These are phyloP conservation scores for Macrotyloma uniflorum DNA, from an alignment of 306 rosid species.

Conservation along the genomic window DNA sequence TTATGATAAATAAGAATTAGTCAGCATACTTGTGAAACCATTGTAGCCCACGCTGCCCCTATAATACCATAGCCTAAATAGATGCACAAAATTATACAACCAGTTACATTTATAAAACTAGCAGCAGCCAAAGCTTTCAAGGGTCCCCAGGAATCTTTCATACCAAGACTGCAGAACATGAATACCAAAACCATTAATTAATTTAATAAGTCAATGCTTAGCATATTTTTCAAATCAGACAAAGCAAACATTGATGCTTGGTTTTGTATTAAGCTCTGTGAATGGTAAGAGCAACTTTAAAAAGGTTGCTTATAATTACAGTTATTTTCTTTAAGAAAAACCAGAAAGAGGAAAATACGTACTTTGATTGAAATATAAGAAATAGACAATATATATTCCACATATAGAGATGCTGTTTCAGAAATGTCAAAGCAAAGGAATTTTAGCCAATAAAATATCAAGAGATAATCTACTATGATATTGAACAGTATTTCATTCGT, in stretches of 20 bases:
- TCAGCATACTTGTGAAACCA: slow-evolving; percentile 52
- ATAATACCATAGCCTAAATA: slow-evolving; percentile 51
- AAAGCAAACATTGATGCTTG: not conserved
- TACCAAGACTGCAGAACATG: slow-evolving; percentile 49
- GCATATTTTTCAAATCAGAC: slow-evolving; percentile 30
- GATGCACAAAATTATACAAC: slow-evolving; percentile 49
- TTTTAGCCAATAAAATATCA: slow-evolving; percentile 1
- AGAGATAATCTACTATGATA: slow-evolving; percentile 4
- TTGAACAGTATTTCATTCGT: slow-evolving; percentile 27
- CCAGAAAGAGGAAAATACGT: not conserved
- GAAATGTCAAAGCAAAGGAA: slow-evolving; percentile 2
- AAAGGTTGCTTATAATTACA: not conserved
- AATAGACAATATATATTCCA: not conserved
- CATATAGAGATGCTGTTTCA: not conserved
- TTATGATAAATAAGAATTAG: slow-evolving; percentile 31
- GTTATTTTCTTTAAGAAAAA: not conserved
- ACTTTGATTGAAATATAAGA: slow-evolving; percentile 20
- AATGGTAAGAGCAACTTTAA: slow-evolving; percentile 26
- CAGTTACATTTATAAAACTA: slow-evolving; percentile 45
- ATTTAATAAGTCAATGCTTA: not conserved
- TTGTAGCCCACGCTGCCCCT: slow-evolving; percentile 58
- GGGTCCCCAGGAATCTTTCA: slow-evolving; percentile 68
- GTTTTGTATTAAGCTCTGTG: slow-evolving; percentile 21
- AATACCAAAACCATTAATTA: slow-evolving; percentile 4
- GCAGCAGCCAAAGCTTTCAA: slow-evolving; percentile 59